Percentiles rank a stretch among this genome's conserved stretches.
These are phyloP conservation scores for Calonectria ilicicola DNA, from an alignment of 2,329 filamentous ascomycete species.

Conservation along the genomic window DNA sequence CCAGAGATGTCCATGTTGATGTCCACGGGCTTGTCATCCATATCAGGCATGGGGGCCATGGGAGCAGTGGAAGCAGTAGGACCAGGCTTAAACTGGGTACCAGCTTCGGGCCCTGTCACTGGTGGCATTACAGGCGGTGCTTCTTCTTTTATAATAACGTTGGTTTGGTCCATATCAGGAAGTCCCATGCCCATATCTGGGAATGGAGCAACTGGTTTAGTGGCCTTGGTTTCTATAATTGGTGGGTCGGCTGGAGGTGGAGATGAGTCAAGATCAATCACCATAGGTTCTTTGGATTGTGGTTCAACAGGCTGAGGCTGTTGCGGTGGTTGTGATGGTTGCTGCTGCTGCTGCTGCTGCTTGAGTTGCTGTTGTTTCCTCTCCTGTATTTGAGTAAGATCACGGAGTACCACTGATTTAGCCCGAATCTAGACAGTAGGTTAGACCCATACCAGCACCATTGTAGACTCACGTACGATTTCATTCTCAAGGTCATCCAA, in stretches of 20 bases:
- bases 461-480: constrained; percentile 58
- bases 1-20: constrained; percentile 35
- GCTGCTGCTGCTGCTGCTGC: constrained; percentile 35
- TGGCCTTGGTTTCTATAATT: constrained; percentile 48
- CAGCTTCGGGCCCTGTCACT: constrained; percentile 26
- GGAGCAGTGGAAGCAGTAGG: constrained; percentile 37
- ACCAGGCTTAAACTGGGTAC: constrained; percentile 46
- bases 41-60: constrained; percentile 44
- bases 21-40: constrained; percentile 40
- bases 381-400: constrained; percentile 58
- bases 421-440: constrained; percentile 52
- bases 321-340: constrained; percentile 28
- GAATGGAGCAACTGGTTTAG: constrained; percentile 64
- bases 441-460: constrained; percentile 7
- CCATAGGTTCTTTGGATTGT: constrained; percentile 50
- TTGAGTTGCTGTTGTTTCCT: constrained; percentile 37
- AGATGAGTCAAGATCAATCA: constrained; percentile 53
- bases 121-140: constrained; percentile 22
- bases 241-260: constrained; percentile 47
- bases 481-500: constrained; percentile 69
- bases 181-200: constrained; percentile 68
- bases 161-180: constrained; percentile 41
- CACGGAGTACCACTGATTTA: constrained; percentile 67
- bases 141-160: constrained; percentile 39
- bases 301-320: constrained; percentile 48